Base-by-base conservation (phyloP, 2,329 filamentous ascomycete species). In the Biscogniauxia sp. region DNA sequence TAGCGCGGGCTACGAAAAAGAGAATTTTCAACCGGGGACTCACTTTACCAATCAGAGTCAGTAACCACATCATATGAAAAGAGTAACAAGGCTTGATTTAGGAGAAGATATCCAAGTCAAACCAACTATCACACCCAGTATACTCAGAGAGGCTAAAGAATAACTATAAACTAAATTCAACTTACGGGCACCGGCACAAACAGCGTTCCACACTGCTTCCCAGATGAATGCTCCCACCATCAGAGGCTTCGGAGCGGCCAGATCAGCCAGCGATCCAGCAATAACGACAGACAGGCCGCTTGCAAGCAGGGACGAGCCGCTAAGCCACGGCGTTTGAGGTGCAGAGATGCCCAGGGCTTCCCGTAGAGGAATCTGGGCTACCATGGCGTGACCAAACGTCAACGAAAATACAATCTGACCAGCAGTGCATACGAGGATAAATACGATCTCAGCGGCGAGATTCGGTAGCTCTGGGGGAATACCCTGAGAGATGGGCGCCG, bases 341-440 rank as follows among this genome's bases (percentile, higher is more conserved):
- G 73, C 74, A 9, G 70, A 68, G n/a, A 80, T 73, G 0, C 72
- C 76, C 2, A 80, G 66, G 1, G 75, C 76, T 13, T 64, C 51
- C 41, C 74, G 71, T 56, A 80, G 67, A 20, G 72, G 67, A 26
- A 73, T 64, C 65, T 79, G 78, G 17, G 74, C 73, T 0, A 77
- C 75, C 19, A 73, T 74, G 61, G 78, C 73, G 58, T 80, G 74
- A 0, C 78, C 78, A 19, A 77, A 67, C 4, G 77, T 69, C 59
- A 79, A 74, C 1, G 76, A 72, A 62, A 79, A 80, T 11, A 80
- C 71, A 61, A 80, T 70, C 51, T 79, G 72, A 1, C 78, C 77
- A 13, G 74, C 75, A 3, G 76, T 77, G 65, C 77, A 80, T 49
- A 78, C 74, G 11, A 74, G 69, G 5, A 80, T 70, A 53, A 79